Evolutionary conservation across 2,329 filamentous ascomycete species (phyloP).

Genomic region (Bipolaris gigantea): DNA sequence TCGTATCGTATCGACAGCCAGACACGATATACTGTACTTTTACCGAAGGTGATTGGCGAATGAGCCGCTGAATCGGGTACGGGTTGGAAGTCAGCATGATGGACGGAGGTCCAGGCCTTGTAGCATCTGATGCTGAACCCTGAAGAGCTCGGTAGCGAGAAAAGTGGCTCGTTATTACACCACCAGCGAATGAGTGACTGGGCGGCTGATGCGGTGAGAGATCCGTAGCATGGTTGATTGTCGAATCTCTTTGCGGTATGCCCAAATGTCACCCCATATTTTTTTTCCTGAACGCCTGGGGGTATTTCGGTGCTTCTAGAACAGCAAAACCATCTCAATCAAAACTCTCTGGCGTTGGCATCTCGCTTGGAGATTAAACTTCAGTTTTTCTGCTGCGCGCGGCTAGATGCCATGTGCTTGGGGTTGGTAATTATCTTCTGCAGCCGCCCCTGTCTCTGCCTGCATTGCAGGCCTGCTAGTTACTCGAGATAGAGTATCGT

Average conservation of each 20-base stretch:
- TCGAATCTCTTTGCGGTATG: background rate
- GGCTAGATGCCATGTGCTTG: background rate
- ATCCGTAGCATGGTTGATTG: background rate
- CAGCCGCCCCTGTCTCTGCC: background rate
- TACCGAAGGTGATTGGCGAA: background rate
- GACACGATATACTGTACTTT: background rate
- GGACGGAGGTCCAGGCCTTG: background rate
- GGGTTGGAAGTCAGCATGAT: background rate
- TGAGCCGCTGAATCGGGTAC: background rate
- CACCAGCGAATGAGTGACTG: background rate
- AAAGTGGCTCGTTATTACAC: background rate
- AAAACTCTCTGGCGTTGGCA: background rate
- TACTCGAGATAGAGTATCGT: background rate
- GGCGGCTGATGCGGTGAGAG: background rate
- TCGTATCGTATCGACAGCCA: too few species aligned
- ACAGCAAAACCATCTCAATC: background rate
- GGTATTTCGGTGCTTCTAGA: background rate
- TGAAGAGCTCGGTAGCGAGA: background rate
- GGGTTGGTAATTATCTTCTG: background rate
- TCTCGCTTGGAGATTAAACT: background rate
- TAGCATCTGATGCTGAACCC: background rate
- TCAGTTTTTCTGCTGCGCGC: background rate
- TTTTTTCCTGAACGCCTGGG: background rate
- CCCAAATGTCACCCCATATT: background rate
- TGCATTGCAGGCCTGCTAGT: background rate